Percentiles rank a stretch among this genome's conserved stretches.
phyloP scores from a whole-genome alignment of 2,329 filamentous ascomycete species.

The Sclerotinia trifoliorum region DNA sequence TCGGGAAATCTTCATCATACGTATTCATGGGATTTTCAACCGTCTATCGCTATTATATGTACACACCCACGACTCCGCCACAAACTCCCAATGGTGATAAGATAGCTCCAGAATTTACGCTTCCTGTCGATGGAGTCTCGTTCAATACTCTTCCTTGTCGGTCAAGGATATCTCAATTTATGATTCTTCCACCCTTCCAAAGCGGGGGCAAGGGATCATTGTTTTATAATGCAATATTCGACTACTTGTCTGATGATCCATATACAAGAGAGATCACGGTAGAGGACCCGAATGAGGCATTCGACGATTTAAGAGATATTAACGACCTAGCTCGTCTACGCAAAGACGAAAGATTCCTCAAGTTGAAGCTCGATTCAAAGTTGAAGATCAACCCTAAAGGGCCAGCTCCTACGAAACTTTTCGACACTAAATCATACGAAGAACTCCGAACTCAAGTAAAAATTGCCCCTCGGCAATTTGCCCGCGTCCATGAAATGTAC shows the following conservation, averaged over 20 bases:
- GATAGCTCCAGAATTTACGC: slow-evolving; percentile 46
- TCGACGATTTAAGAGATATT: slow-evolving; percentile 75
- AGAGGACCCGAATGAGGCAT: slow-evolving; percentile 87
- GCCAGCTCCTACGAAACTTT: slow-evolving; percentile 52
- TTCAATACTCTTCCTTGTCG: slow-evolving; percentile 68
- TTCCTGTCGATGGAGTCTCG: slow-evolving; percentile 38
- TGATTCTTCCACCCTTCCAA: slow-evolving; percentile 87
- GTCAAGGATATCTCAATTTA: slow-evolving; percentile 86
- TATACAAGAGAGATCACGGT: slow-evolving; percentile 78
- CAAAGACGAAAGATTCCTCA: slow-evolving; percentile 55
- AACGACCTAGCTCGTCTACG: slow-evolving; percentile 69
- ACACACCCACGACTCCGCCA: slow-evolving; percentile 50
- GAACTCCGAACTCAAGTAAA: slow-evolving; percentile 61
- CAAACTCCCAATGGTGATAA: slow-evolving; percentile 40
- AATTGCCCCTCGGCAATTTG: slow-evolving; percentile 75
- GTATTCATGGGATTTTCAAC: slow-evolving; percentile 87
- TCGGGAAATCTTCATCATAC: slow-evolving; percentile 57
- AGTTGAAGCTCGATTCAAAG: slow-evolving; percentile 54
- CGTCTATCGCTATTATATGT: slow-evolving; percentile 80
- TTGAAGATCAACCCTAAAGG: slow-evolving; percentile 51
- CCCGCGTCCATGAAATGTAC: slow-evolving; percentile 73
- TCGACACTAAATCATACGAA: slow-evolving; percentile 57
- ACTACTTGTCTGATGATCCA: slow-evolving; percentile 61
- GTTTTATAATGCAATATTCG: slow-evolving; percentile 79
- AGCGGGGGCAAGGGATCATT: slow-evolving; percentile 72